Base-by-base conservation (phyloP, 192 early-diverging fungal genomes). In the Fimicolochytrium jonesii region DNA sequence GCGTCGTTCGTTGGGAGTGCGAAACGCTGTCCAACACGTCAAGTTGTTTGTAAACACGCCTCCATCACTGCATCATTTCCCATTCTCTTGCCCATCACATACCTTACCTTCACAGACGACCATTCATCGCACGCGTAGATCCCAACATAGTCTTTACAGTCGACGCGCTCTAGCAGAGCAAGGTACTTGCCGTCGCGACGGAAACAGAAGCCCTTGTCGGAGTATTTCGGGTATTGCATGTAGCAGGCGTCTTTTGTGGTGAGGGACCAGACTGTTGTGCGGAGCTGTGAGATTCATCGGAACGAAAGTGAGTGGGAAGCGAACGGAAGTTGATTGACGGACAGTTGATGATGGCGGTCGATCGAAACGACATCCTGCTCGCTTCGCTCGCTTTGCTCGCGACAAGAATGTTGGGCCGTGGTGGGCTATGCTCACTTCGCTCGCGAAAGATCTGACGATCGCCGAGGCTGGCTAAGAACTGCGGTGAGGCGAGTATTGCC, bases 201-300 rank as follows among this genome's bases (percentile, higher is more conserved):
- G 53, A 86, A 83, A 36, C 63, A 57, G 56, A 56, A 76, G 69
- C 86, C 84, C 70, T 71, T 74, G 55, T 88, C 71, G 34, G 52
- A 30, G 61, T 68, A 86, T 71, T 90, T 90, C 10, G 87, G 86
- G 64, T 83, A 74, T 61, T 89, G 84, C 10, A 90, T 85, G 46
- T 82, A 86, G n/a, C 37, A 54, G 0, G 74, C 73, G 18, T 76
- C 72, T 32, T 77, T 71, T 26, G 73, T 77, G n/a, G 70, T 49
- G 26, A 90, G 64, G 25, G 79, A 77, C 88, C 88, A 90, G 31
- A 90, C 72, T 1, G 84, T 82, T 37, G 89, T 75, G 17, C 86
- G 71, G 26, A 89, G 66, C 69, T 79, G 69, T 11, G 47, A 49
- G 49, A 17, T n/a, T n/a, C n/a, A n/a, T n/a, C n/a, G n/a, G n/a